phyloP scores from a whole-genome alignment of 352 stramenopile species.

The Globisporangium abappressorium region DNA sequence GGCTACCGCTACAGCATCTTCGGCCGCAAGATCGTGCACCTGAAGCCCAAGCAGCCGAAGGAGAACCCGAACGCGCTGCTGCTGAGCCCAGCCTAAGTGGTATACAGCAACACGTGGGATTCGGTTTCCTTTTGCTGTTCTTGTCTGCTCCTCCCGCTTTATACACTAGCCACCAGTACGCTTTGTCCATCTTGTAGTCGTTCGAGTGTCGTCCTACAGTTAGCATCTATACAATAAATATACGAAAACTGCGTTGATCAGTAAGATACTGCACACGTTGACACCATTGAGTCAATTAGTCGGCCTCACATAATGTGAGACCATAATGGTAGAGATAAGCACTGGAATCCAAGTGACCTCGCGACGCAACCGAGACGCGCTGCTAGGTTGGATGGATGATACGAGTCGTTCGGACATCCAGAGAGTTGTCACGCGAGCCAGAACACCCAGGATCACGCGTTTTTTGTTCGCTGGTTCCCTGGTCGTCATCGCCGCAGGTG shows the following conservation, averaged over 20 bases:
- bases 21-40: conserved; percentile 51
- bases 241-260: background rate
- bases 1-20: conserved; percentile 64
- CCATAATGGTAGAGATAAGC: background rate
- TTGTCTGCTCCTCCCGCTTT: background rate
- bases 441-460: background rate
- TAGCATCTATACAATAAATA: background rate
- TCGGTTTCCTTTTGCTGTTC: no score
- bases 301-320: no score
- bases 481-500: background rate
- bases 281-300: background rate
- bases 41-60: conserved; percentile 42
- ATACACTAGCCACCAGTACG: background rate
- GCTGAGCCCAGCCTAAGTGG: conserved; percentile 9
- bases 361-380: background rate
- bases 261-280: background rate
- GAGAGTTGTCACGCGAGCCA: background rate
- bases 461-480: no score
- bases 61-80: conserved; percentile 25
- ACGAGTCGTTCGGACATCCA: background rate
- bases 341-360: background rate
- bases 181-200: background rate
- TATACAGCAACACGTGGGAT: background rate
- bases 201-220: background rate
- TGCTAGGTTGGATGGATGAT: background rate